Evolutionary conservation across 768 basidiomycete species (phyloP).

Genomic region (Lactarius deliciosus): DNA sequence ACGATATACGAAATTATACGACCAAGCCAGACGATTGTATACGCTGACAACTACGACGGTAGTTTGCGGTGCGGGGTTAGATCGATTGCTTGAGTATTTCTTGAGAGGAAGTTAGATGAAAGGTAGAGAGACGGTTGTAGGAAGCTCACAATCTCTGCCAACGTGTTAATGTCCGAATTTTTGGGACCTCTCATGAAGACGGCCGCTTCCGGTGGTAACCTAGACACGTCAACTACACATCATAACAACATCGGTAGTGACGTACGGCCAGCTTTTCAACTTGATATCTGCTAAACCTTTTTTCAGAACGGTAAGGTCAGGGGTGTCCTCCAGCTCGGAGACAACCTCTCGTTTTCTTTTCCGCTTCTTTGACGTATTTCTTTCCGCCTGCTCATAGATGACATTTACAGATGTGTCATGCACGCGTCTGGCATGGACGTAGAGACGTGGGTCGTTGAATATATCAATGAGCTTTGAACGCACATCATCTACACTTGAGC

Average conservation of each 20-base stretch:
- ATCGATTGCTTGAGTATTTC: conserved; percentile 16
- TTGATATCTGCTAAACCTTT: conserved; percentile 50
- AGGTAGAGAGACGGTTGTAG: neutral
- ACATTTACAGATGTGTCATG: conserved; percentile 50
- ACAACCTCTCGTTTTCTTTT: conserved; percentile 40
- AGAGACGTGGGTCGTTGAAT: conserved; percentile 56
- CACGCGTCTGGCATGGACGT: conserved; percentile 52
- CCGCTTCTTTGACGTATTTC: conserved; percentile 35
- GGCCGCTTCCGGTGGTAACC: conserved; percentile 52
- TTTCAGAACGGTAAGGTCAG: conserved; percentile 51
- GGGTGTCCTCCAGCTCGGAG: conserved; percentile 41
- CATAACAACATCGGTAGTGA: conserved; percentile 16
- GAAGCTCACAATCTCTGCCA: conserved; percentile 43
- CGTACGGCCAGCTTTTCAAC: conserved; percentile 65
- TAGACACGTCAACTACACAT: conserved; percentile 32
- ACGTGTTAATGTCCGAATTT: conserved; percentile 64
- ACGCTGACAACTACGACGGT: conserved; percentile 61
- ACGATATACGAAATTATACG: conserved; percentile 56
- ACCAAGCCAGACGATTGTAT: conserved; percentile 61
- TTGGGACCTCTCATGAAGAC: conserved; percentile 64
- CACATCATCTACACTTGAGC: conserved; percentile 53
- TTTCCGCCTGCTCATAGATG: conserved; percentile 39
- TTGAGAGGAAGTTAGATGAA: conserved; percentile 19
- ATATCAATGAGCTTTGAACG: conserved; percentile 43
- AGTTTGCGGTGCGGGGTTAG: conserved; percentile 34